Evolutionary conservation across 1,284 basidiomycete species (phyloP).

Genomic region (Kalmanozyma brasiliensis): DNA sequence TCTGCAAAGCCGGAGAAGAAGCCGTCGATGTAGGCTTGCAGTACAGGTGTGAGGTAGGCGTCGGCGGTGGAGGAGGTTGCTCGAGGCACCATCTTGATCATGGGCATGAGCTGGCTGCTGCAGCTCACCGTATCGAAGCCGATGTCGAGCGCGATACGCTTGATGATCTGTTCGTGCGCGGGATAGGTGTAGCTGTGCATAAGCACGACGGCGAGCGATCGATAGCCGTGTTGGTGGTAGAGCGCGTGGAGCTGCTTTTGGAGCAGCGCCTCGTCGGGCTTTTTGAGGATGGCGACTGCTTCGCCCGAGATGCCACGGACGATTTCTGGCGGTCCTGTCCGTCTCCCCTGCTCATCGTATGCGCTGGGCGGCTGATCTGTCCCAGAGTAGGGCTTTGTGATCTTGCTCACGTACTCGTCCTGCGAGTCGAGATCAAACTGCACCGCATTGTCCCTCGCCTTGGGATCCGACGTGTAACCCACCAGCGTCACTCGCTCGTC

Average conservation of each 20-base stretch:
- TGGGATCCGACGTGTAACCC: conserved; percentile 89
- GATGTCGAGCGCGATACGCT: conserved; percentile 77
- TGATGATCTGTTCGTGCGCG: conserved; percentile 80
- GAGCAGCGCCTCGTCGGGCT: conserved; percentile 70
- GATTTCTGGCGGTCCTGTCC: conserved; percentile 78
- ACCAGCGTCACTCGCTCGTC: conserved; percentile 94
- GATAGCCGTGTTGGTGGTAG: conserved; percentile 78
- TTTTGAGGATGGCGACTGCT: conserved; percentile 84
- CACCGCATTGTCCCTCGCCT: conserved; percentile 75
- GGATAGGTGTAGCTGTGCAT: conserved; percentile 93
- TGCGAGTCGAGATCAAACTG: conserved; percentile 50
- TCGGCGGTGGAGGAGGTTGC: conserved; percentile 93
- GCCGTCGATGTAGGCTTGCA: conserved; percentile 86
- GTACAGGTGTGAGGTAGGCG: conserved; percentile 92
- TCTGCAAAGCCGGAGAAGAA: conserved; percentile 90
- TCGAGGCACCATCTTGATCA: conserved; percentile 90
- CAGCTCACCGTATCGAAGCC: conserved; percentile 90
- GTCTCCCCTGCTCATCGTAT: conserved; percentile 75
- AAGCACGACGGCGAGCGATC: conserved; percentile 85
- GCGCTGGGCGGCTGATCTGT: conserved; percentile 72
- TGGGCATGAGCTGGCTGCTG: conserved; percentile 86
- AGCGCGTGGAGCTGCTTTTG: conserved; percentile 75
- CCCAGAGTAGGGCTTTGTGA: conserved; percentile 50
- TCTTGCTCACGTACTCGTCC: conserved; percentile 10
- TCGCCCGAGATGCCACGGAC: conserved; percentile 88